Evolutionary conservation across 306 rosid genomes (phyloP), one percentile per base, ranked within the genome.

Genomic region (Begonia masoniana): DNA sequence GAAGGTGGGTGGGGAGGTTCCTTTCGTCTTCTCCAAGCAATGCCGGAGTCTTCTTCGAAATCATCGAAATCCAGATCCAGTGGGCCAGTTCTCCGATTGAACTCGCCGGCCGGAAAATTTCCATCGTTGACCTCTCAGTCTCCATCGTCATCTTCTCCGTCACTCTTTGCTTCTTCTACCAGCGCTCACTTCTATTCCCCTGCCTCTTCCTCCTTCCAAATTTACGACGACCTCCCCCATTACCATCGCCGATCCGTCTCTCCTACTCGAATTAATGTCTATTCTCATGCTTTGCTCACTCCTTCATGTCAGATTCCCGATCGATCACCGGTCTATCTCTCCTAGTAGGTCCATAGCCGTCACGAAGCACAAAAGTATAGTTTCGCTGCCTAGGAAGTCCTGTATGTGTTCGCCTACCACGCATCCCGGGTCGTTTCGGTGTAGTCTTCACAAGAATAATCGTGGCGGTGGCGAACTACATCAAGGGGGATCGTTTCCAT

Each of bases 331-430:
- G 3, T 79, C 95, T 0, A 72, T 79, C 17, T 83, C 96, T 3
- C 99, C 99, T 0, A 86, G 81, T 43, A 86, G 89, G 0, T 76
- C 97, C 39, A 78, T 76, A 15, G 56, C 94, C n/a, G 78, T 77
- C 6, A 56, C 91, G 8, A 83, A 70, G 61, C 78, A 76, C 12
- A 76, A 49, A 56, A 60, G 78, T 1, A 87, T 88, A 0, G 75
- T 83, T 14, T 71, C 85, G 9, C 60, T 58, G 13, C 66, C 76
- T 24, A 92, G 82, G 68, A 83, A 71, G 61, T 64, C 84, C 8
- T 92, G 99, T 68, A 92, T 79, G 95, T 92, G 99, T 54, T 83
- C 99, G 2, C 99, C 99, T 1, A 92, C 99, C 0, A 57, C 63
- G 21, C 99, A 92, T 60, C 99, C 96, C 0, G 96, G 96, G 0